Conservation (phyloP, 352 stramenopile species). For the Globisporangium middletonii region DNA sequence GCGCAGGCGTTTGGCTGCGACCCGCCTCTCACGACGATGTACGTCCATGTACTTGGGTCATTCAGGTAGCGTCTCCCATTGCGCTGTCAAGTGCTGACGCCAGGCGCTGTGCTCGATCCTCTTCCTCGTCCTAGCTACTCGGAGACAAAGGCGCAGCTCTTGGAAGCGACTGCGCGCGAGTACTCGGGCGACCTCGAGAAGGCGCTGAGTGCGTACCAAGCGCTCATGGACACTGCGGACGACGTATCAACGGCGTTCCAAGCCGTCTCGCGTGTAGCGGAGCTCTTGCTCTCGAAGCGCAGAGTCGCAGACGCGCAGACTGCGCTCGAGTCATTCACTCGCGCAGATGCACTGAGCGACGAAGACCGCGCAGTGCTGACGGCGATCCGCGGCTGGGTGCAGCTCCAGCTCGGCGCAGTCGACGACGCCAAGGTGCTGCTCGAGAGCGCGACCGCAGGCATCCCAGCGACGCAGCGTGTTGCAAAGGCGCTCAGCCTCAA, state of each 20-base stretch:
- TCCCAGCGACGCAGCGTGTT: slow-evolving; percentile 13
- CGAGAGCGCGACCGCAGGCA: slow-evolving; percentile 24
- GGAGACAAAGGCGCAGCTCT: slow-evolving; percentile 39
- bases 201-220: slow-evolving; percentile 38
- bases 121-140: slow-evolving; percentile 34
- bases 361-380: slow-evolving; percentile 16
- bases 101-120: not conserved
- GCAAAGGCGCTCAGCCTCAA: slow-evolving; percentile 43
- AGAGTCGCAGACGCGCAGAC: slow-evolving; percentile 26
- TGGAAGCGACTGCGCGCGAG: slow-evolving; percentile 48
- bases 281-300: slow-evolving; percentile 35
- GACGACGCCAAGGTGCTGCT: slow-evolving; percentile 32
- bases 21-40: slow-evolving; percentile 31
- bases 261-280: slow-evolving; percentile 33
- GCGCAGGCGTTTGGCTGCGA: slow-evolving; percentile 25
- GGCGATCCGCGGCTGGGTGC: slow-evolving; percentile 44
- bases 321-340: slow-evolving; percentile 20
- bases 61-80: not conserved
- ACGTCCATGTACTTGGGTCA: slow-evolving; percentile 11
- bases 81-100: not conserved
- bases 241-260: slow-evolving; percentile 20
- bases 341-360: slow-evolving; percentile 4
- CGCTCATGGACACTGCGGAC: slow-evolving; percentile 15
- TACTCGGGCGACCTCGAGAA: slow-evolving; percentile 39
- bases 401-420: slow-evolving; percentile 33